Evolutionary conservation across 129 eudicot species (phyloP), one percentile per base, ranked within the genome.

Genomic region (Artemisia tridentata): DNA sequence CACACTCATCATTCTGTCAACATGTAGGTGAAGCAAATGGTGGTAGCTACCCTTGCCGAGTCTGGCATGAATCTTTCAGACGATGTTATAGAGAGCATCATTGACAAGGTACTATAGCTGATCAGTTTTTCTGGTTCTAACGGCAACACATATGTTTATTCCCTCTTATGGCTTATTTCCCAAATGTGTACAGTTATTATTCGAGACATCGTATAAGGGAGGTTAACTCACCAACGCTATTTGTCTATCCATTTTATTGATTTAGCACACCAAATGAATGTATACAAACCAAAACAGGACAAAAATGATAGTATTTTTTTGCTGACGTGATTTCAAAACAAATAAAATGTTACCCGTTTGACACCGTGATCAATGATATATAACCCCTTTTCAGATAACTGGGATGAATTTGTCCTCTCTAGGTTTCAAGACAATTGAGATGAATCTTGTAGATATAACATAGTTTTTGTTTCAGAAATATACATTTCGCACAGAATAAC

Each of bases 51-150:
- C 38, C 89, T 92, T 71, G 96, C 95, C 27, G 98, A 89, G 69
- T 86, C 98, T 41, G 96, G 96, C 34, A 89, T 92, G 98, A 89
- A 86, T 81, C 96, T 92, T 51, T 87, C 98, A 61, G 98, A 92
- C 46, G 90, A 85, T 50, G 95, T 88, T 52, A 89, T 88, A 60
- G 98, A 92, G 87, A 88, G 88, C 71, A 77, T 72, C 65, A 79
- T 79, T 55, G 81, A 78, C 54, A 81, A 74, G 84, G 84, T 79
- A 73, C 73, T 65, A 60, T 15, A 64, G 70, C 53, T 13, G 70
- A 63, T 47, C 60, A 31, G 34, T 0, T 14, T 73, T 56, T 34
- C 38, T 69, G 65, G 49, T 69, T 69, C 51, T 45, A 53, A 31
- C 11, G 27, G 1, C 74, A 16, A 55, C 27, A 15, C 65, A 41